A percentile compares a stretch with the other conserved stretches of the same genome.
phyloP scores from a whole-genome alignment of 805 yeast species.

The Starmerella ratchasimensis region DNA sequence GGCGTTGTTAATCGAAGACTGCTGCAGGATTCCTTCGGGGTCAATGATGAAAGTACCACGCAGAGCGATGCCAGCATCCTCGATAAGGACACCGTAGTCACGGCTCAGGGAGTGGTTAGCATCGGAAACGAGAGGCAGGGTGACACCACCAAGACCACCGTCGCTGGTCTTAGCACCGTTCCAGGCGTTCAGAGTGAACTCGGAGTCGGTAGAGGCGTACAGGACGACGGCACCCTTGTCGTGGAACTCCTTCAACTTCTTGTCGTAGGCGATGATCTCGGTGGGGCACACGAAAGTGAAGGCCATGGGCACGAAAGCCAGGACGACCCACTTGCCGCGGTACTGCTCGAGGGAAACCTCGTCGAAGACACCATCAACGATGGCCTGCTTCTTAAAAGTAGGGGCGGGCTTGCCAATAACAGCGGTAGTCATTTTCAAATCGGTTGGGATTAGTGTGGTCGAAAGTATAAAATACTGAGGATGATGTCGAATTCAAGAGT shows the following conservation, averaged over 20 bases:
- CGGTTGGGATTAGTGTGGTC: neutral
- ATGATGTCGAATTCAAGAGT: neutral
- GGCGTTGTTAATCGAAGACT: conserved; percentile 93
- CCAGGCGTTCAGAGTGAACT: conserved; percentile 96
- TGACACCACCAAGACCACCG: conserved; percentile 93
- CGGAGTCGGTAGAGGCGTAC: conserved; percentile 97
- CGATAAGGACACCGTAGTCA: conserved; percentile 95
- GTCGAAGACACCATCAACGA: conserved; percentile 90
- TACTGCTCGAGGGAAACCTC: conserved; percentile 86
- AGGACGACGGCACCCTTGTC: conserved; percentile 78
- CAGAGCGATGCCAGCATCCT: conserved; percentile 91
- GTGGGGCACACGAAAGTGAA: conserved; percentile 99
- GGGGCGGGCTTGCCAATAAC: conserved; percentile 92
- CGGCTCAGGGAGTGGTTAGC: conserved; percentile 87
- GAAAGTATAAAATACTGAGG: neutral
- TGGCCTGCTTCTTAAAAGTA: conserved; percentile 89
- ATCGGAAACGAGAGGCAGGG: conserved; percentile 92
- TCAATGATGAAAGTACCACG: conserved; percentile 98
- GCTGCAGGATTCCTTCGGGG: conserved; percentile 90
- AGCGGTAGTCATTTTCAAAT: conserved; percentile 44
- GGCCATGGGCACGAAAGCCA: conserved; percentile 96
- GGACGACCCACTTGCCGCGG: conserved; percentile 94
- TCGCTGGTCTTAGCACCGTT: conserved; percentile 91
- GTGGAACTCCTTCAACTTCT: conserved; percentile 78
- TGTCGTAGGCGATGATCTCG: conserved; percentile 96